These are phyloP conservation scores for Arxiozyma slooffiae DNA, from an alignment of 1,139 yeast species.

Conservation along the genomic window DNA sequence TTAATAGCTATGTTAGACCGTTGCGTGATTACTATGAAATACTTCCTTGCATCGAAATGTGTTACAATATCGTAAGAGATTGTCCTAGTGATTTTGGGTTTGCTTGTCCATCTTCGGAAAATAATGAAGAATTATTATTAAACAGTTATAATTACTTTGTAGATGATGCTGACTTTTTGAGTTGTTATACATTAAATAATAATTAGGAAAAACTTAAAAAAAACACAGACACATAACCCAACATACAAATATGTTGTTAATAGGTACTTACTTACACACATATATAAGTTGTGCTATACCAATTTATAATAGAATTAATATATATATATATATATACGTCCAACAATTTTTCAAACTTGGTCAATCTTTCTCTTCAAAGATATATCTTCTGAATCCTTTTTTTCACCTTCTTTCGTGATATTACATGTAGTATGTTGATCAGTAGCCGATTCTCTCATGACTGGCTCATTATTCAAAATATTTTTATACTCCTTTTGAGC, in stretches of 20 bases:
- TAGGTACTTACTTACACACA: neutral
- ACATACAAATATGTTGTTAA: no score
- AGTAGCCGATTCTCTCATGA: neutral
- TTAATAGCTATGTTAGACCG: constrained; percentile 52
- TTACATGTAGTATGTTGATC: neutral
- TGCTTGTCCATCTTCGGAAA: constrained; percentile 46
- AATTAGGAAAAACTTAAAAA: neutral
- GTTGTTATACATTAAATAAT: constrained; percentile 6
- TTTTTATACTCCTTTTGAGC: constrained; percentile 16
- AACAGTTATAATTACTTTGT: constrained; percentile 44
- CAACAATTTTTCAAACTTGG: constrained; percentile 5
- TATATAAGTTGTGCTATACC: neutral
- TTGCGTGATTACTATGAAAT: constrained; percentile 60
- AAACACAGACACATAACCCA: neutral
- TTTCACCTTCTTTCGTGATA: neutral
- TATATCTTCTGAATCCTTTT: neutral
- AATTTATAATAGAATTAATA: neutral
- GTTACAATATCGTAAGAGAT: constrained; percentile 67
- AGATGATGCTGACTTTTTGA: constrained; percentile 27
- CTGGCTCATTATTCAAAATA: neutral
- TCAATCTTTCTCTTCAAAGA: constrained; percentile 14
- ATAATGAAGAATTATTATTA: constrained; percentile 31
- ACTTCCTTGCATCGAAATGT: constrained; percentile 75
- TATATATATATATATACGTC: neutral
- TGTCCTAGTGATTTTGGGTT: constrained; percentile 77